Percentiles rank a stretch among this genome's conserved stretches.
Evolutionary conservation across 1,139 yeast species (phyloP).

Genomic region (Sugiyamaella grinbergsii): DNA sequence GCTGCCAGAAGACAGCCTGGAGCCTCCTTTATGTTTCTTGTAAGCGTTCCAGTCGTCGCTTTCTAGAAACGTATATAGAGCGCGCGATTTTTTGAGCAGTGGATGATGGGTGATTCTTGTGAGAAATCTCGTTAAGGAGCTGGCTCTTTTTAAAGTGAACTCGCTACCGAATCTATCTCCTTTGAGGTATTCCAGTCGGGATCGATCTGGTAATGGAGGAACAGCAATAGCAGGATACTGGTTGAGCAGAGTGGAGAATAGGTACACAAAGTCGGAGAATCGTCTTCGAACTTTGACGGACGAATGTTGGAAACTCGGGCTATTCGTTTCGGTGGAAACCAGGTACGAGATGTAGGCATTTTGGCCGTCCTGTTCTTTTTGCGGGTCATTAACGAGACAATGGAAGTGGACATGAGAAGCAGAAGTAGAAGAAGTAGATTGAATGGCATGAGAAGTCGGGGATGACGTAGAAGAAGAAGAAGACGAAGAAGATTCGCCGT

Average conservation of each 20-base stretch:
- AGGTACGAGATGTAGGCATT: constrained; percentile 81
- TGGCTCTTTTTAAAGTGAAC: constrained; percentile 82
- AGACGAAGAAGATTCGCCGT: background rate
- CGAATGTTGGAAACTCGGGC: constrained; percentile 48
- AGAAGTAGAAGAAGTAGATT: too few relatives aligned
- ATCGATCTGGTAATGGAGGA: constrained; percentile 94
- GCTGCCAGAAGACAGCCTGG: constrained; percentile 30
- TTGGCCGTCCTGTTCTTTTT: constrained; percentile 78
- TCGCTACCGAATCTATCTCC: constrained; percentile 88
- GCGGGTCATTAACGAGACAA: constrained; percentile 64
- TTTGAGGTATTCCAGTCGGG: constrained; percentile 84
- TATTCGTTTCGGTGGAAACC: constrained; percentile 60
- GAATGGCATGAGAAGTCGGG: constrained; percentile 3
- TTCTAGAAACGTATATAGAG: constrained; percentile 75
- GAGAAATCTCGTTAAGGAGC: constrained; percentile 76
- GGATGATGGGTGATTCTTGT: constrained; percentile 76
- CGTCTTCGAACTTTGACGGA: constrained; percentile 68
- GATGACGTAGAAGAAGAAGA: constrained; percentile 1
- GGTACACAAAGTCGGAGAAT: constrained; percentile 77
- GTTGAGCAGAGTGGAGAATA: constrained; percentile 69
- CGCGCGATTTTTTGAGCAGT: constrained; percentile 64
- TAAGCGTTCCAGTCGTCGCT: constrained; percentile 83
- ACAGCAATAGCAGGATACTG: constrained; percentile 85
- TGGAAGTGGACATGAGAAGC: constrained; percentile 30
- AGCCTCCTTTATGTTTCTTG: constrained; percentile 54